phyloP scores from a whole-genome alignment of 2,329 filamentous ascomycete species.

The Monilinia fructigena region DNA sequence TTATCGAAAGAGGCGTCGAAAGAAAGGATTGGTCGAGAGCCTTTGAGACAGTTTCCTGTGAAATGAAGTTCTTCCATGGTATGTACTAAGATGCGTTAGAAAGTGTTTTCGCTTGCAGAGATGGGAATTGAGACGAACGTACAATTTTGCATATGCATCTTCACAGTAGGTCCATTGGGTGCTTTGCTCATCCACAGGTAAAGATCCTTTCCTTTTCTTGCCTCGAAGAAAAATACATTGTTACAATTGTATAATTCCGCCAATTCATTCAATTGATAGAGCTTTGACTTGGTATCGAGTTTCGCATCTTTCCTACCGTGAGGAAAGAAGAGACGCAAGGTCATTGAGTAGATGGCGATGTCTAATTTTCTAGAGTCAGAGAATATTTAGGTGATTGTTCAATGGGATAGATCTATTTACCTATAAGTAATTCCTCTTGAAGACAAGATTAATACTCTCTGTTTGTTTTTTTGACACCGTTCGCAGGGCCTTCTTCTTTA shows the following conservation, averaged over 20 bases:
- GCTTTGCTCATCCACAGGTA: slow-evolving; percentile 93
- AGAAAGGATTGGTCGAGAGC: slow-evolving; percentile 83
- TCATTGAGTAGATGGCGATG: slow-evolving; percentile 93
- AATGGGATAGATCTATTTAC: slow-evolving; percentile 44
- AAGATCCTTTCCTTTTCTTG: slow-evolving; percentile 88
- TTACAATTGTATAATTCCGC: slow-evolving; percentile 85
- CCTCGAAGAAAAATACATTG: slow-evolving; percentile 93
- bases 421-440: slow-evolving; percentile 89
- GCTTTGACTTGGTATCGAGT: slow-evolving; percentile 91
- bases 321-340: slow-evolving; percentile 78
- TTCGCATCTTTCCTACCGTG: slow-evolving; percentile 94
- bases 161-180: slow-evolving; percentile 61
- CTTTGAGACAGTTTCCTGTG: slow-evolving; percentile 94
- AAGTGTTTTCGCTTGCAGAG: neutral
- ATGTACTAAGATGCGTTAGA: slow-evolving; percentile 59
- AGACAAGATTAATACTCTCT: slow-evolving; percentile 83
- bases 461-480: slow-evolving; percentile 62
- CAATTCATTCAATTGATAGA: slow-evolving; percentile 74
- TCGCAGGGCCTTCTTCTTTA: slow-evolving; percentile 49
- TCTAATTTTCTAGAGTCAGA: slow-evolving; percentile 48
- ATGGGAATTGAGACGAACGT: slow-evolving; percentile 25
- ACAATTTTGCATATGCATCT: slow-evolving; percentile 77
- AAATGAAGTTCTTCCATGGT: slow-evolving; percentile 98
- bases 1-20: slow-evolving; percentile 87
- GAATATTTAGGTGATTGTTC: slow-evolving; percentile 6